Conservation (phyloP, 2,329 filamentous ascomycete species). For the Fusarium albidum region DNA sequence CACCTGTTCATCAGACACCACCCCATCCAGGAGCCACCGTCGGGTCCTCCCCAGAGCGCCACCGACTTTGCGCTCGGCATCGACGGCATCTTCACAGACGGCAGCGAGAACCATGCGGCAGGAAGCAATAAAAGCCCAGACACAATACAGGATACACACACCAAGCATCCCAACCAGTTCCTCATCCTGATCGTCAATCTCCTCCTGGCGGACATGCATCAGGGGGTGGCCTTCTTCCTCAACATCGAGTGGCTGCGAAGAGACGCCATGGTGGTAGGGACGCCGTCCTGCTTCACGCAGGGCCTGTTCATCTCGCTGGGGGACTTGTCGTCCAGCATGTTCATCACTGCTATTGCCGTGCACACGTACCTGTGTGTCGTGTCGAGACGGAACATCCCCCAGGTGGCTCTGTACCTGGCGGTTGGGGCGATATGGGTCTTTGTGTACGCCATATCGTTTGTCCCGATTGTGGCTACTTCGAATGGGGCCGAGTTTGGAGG, state of each 20-base stretch:
- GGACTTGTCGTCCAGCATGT: slow-evolving; percentile 71
- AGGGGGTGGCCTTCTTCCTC: slow-evolving; percentile 69
- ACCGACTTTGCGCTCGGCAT: slow-evolving; percentile 48
- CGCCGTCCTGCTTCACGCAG: slow-evolving; percentile 66
- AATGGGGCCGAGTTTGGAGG: slow-evolving; percentile 53
- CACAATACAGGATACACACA: no score
- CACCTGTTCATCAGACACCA: slow-evolving; percentile 34
- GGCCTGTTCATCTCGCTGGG: slow-evolving; percentile 75
- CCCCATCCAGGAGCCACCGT: slow-evolving; percentile 13
- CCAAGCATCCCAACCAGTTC: slow-evolving; percentile 68
- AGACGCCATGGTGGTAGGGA: slow-evolving; percentile 62
- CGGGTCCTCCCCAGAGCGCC: slow-evolving; percentile 32
- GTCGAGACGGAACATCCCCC: slow-evolving; percentile 59
- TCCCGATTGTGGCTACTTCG: slow-evolving; percentile 55
- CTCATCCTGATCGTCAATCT: slow-evolving; percentile 75
- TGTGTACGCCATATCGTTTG: slow-evolving; percentile 63
- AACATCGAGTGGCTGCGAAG: slow-evolving; percentile 66
- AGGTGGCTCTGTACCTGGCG: slow-evolving; percentile 56
- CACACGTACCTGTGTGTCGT: slow-evolving; percentile 74
- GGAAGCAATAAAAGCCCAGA: slow-evolving; percentile 13
- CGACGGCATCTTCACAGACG: slow-evolving; percentile 44
- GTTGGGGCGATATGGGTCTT: slow-evolving; percentile 66
- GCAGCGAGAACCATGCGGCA: slow-evolving; percentile 1
- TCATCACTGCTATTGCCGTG: slow-evolving; percentile 70
- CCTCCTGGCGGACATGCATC: slow-evolving; percentile 72